These are phyloP conservation scores for Middelhovenomyces tepae DNA, from an alignment of 805 yeast species.

Conservation along the genomic window DNA sequence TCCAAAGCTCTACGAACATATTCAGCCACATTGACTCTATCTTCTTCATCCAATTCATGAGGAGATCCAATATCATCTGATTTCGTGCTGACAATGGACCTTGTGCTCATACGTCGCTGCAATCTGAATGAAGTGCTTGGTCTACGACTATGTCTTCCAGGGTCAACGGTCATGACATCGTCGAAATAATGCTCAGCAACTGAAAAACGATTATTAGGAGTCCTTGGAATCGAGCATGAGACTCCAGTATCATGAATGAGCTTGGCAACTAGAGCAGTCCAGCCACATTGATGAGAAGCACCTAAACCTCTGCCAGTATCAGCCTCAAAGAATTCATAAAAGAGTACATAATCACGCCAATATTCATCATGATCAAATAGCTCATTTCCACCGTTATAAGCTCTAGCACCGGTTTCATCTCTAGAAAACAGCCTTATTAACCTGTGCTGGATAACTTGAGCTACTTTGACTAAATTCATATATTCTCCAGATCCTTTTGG, in stretches of 20 bases:
- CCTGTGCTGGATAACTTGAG: slow-evolving; percentile 83
- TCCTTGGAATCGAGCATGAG: slow-evolving; percentile 39
- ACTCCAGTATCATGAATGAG: slow-evolving; percentile 81
- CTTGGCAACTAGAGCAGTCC: slow-evolving; percentile 91
- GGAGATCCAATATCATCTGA: slow-evolving; percentile 5
- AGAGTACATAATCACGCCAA: slow-evolving; percentile 69
- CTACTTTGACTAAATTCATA: slow-evolving; percentile 78
- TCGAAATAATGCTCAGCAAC: slow-evolving; percentile 30
- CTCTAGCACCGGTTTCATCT: slow-evolving; percentile 52
- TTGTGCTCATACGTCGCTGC: slow-evolving; percentile 15
- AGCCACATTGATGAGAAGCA: slow-evolving; percentile 90
- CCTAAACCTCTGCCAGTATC: slow-evolving; percentile 93
- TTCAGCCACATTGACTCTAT: slow-evolving; percentile 13
- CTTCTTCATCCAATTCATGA: slow-evolving; percentile 8
- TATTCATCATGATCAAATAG: slow-evolving; percentile 49
- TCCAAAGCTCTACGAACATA: slow-evolving; percentile 16
- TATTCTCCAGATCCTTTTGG: slow-evolving; percentile 75
- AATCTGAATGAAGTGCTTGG: slow-evolving; percentile 12
- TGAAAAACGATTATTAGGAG: slow-evolving; percentile 26
- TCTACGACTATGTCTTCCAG: slow-evolving; percentile 10
- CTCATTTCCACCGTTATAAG: slow-evolving; percentile 56
- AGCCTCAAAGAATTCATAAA: slow-evolving; percentile 86
- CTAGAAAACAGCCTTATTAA: slow-evolving; percentile 72
- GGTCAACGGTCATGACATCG: slow-evolving; percentile 19
- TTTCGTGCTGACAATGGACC: slow-evolving; percentile 7